Conservation (phyloP, 2,329 filamentous ascomycete species). For the Fonsecaea nubica region DNA sequence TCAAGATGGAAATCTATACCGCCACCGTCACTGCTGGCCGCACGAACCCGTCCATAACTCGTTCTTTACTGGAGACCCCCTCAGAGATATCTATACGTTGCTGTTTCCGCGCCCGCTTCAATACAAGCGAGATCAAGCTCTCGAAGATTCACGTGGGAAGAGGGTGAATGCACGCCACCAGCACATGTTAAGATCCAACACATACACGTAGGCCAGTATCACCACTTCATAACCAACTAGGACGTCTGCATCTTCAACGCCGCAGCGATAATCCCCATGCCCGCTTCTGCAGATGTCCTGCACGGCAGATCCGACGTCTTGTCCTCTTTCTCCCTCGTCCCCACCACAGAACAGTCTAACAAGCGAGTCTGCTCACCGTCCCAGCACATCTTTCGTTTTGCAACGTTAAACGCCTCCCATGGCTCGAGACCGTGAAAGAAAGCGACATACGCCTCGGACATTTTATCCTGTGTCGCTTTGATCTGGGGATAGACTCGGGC, state of each 20-base stretch:
- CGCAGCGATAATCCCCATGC: not conserved
- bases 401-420: constrained; percentile 7
- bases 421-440: constrained; percentile 1
- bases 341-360: not conserved
- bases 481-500: not conserved
- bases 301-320: not conserved
- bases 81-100: too few species aligned
- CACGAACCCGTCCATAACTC: too few species aligned
- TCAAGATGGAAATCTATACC: too few species aligned
- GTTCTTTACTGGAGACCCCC: too few species aligned
- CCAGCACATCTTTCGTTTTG: constrained; percentile 9
- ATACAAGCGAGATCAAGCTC: too few species aligned
- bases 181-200: too few species aligned
- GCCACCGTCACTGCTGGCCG: too few species aligned
- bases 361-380: not conserved
- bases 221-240: not conserved
- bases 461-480: constrained; percentile 5
- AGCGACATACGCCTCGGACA: not conserved
- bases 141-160: too few species aligned
- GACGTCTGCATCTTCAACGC: constrained; percentile 2
- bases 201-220: not conserved
- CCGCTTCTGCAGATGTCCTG: not conserved
- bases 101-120: too few species aligned
- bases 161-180: too few species aligned
- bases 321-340: not conserved